Evolutionary conservation across 2,329 filamentous ascomycete genomes (phyloP).

Genomic region (Fusarium nematophilum): DNA sequence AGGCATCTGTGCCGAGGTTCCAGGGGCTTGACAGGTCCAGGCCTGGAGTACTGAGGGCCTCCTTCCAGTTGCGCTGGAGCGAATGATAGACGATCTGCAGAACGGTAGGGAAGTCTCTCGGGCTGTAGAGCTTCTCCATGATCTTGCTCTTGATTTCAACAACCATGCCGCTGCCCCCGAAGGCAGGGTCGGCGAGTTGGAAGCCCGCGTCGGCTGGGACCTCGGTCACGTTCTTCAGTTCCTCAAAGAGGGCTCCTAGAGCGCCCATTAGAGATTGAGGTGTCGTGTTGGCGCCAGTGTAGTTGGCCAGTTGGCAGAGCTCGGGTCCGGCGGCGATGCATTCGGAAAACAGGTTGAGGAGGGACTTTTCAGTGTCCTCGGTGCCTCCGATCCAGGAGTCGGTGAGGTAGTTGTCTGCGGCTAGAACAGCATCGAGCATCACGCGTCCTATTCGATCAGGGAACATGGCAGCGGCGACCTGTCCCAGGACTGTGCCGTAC

Average conservation of each 20-base stretch:
- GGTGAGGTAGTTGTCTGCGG: conserved; percentile 16
- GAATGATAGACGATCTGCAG: not conserved
- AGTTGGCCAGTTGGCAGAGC: conserved; percentile 3
- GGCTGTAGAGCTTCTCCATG: not conserved
- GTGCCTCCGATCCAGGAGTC: not conserved
- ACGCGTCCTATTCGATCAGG: conserved; percentile 30
- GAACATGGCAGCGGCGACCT: conserved; percentile 31
- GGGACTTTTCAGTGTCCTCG: conserved; percentile 9
- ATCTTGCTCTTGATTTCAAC: not conserved
- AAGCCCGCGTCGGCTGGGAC: conserved; percentile 2
- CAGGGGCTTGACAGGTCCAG: not conserved
- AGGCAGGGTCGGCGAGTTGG: not conserved
- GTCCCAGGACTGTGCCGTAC: conserved; percentile 29
- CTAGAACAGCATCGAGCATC: conserved; percentile 23
- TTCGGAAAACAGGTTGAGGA: conserved; percentile 6
- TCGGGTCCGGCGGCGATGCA: conserved; percentile 9
- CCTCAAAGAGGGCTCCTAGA: not conserved
- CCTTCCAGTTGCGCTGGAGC: conserved; percentile 1
- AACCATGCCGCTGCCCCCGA: conserved; percentile 2
- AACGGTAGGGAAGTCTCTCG: not conserved
- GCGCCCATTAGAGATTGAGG: not conserved
- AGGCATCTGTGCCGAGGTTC: conserved; percentile 1
- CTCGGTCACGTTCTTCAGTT: not conserved
- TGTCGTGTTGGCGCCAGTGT: conserved; percentile 3
- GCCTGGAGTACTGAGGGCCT: not conserved